These are phyloP conservation scores for Cryptococcus sp. DNA, from an alignment of 1,284 basidiomycete genomes.

Conservation along the genomic window DNA sequence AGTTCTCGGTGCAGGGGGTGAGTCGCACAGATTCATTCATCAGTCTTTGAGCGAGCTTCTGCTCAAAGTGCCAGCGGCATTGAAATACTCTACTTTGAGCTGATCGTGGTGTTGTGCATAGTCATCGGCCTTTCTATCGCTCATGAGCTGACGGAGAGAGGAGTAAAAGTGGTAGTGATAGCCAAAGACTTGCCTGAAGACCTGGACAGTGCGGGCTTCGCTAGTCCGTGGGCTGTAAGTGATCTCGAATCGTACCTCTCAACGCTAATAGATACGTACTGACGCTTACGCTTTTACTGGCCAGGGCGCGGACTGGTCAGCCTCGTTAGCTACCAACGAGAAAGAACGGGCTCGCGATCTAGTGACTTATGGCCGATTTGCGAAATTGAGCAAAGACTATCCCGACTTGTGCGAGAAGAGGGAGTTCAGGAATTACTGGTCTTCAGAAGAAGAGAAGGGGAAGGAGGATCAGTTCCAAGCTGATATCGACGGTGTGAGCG, in stretches of 20 bases:
- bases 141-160: constrained; percentile 49
- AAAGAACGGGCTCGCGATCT: constrained; percentile 55
- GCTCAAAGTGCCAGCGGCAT: constrained; percentile 20
- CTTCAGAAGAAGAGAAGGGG: constrained; percentile 27
- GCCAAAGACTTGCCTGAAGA: constrained; percentile 69
- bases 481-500: constrained; percentile 58
- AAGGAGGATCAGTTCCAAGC: constrained; percentile 59
- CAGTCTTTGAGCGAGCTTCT: background rate
- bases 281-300: background rate
- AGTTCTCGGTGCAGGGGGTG: constrained; percentile 60
- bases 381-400: constrained; percentile 57
- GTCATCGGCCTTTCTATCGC: constrained; percentile 57
- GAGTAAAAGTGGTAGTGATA: constrained; percentile 61
- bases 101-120: constrained; percentile 18
- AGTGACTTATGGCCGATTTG: constrained; percentile 53
- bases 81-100: background rate
- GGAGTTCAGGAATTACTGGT: constrained; percentile 55
- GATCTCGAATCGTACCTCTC: background rate
- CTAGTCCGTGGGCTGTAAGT: constrained; percentile 70
- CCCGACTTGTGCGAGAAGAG: constrained; percentile 51
- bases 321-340: constrained; percentile 57
- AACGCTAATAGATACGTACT: background rate
- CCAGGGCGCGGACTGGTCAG: constrained; percentile 66
- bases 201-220: constrained; percentile 62
- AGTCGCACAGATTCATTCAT: constrained; percentile 11